Evolutionary conservation across 805 yeast species (phyloP).

Genomic region (Wickerhamomyces chaumierensis): DNA sequence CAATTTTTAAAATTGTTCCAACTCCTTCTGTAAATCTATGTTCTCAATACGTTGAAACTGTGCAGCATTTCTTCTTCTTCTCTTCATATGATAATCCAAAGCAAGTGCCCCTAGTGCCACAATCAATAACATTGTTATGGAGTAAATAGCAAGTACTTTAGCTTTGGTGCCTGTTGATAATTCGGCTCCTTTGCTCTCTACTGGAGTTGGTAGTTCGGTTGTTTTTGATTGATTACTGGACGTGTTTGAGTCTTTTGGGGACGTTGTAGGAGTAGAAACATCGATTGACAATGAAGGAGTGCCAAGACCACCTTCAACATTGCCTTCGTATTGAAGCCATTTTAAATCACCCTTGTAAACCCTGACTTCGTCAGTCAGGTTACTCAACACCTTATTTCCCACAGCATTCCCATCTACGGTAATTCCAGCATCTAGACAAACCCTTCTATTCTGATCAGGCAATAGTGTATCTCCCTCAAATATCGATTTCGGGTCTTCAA

Average conservation of each 20-base stretch:
- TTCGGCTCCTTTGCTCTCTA: background rate
- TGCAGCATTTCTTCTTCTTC: background rate
- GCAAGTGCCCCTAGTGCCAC: slow-evolving; percentile 5
- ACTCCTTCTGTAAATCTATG: background rate
- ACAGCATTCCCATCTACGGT: slow-evolving; percentile 60
- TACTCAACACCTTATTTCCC: slow-evolving; percentile 42
- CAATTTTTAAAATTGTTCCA: background rate
- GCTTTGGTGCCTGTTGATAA: background rate
- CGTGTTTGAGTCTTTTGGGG: too few relatives aligned
- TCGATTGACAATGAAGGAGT: too few relatives aligned
- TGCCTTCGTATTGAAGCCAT: background rate
- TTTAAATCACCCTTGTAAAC: background rate
- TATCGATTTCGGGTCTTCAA: slow-evolving; percentile 57
- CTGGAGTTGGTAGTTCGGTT: too few relatives aligned
- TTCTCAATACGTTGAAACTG: background rate
- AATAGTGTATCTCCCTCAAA: slow-evolving; percentile 25
- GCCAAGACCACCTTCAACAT: too few relatives aligned
- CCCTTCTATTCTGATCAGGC: slow-evolving; percentile 33
- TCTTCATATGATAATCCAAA: slow-evolving; percentile 3
- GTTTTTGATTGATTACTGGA: too few relatives aligned
- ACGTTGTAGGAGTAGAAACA: too few relatives aligned
- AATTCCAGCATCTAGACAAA: slow-evolving; percentile 36
- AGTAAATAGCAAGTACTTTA: slow-evolving; percentile 19
- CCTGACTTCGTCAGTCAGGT: slow-evolving; percentile 34
- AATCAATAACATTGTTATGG: slow-evolving; percentile 17